Evolutionary conservation across 2,329 filamentous ascomycete genomes (phyloP).

Genomic region (Hypomyces perniciosus): DNA sequence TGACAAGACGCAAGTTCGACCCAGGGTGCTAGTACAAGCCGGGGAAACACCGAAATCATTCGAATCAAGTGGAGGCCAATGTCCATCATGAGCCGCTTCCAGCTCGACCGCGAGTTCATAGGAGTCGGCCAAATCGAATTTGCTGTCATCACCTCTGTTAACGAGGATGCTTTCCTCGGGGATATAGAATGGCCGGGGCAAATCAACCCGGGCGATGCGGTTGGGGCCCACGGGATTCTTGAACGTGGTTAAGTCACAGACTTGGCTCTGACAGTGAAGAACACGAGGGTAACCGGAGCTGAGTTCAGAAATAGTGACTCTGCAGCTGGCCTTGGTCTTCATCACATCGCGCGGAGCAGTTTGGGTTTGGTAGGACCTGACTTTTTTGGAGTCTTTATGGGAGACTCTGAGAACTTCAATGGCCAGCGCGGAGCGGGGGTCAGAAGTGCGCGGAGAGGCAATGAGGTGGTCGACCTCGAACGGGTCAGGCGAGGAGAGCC

Average conservation of each 20-base stretch:
- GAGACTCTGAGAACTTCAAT: constrained; percentile 49
- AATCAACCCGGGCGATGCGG: constrained; percentile 42
- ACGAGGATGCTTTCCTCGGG: constrained; percentile 47
- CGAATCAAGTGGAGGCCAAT: constrained; percentile 48
- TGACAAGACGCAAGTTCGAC: constrained; percentile 33
- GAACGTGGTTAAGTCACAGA: constrained; percentile 46
- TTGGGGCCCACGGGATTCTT: constrained; percentile 42
- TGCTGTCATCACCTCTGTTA: constrained; percentile 40
- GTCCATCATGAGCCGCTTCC: constrained; percentile 41
- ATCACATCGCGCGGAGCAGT: constrained; percentile 25
- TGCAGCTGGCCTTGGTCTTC: constrained; percentile 31
- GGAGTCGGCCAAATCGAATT: constrained; percentile 42
- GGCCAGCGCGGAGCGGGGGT: constrained; percentile 38
- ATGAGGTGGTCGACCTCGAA: constrained; percentile 29
- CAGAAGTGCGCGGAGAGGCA: constrained; percentile 24
- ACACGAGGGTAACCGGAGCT: constrained; percentile 33
- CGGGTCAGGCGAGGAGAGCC: constrained; percentile 36
- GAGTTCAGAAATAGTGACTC: constrained; percentile 32
- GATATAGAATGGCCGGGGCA: constrained; percentile 45
- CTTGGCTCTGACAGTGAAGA: constrained; percentile 48
- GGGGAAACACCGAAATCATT: constrained; percentile 26
- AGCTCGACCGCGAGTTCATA: constrained; percentile 49
- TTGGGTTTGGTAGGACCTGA: constrained; percentile 23
- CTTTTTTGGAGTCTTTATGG: constrained; percentile 41
- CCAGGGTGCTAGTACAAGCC: constrained; percentile 16